Evolutionary conservation across 176 grass and related monocot species (phyloP), one percentile per base, ranked within the genome.

Genomic region (Ananas comosus): DNA sequence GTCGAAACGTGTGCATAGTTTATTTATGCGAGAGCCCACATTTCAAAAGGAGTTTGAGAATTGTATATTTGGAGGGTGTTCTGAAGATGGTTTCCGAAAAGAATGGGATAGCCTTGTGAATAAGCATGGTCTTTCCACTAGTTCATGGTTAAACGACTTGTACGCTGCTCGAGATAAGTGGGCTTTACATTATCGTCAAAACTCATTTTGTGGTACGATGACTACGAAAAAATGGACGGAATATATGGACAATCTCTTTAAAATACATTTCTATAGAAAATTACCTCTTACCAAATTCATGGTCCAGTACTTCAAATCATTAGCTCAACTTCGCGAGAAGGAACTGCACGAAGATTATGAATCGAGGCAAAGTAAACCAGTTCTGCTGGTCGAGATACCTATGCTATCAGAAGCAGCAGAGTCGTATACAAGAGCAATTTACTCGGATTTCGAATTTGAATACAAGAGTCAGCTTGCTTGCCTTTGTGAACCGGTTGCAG

Each of bases 401-500:
- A 75, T 85, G 77, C 61, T 85, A 57, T 24, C 66, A 66, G 76
- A 85, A 74, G 82, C 72, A 57, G 82, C 82, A 27, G 57, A 80
- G 75, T 80, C 71, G 11, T 85, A 85, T 64, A 85, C 76, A 12
- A 68, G 51, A 11, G 76, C 33, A 14, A 13, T 85, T 16, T 85
- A 80, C 69, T 18, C 53, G 50, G 76, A 80, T 71, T 85, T 85
- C 71, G 76, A 85, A 50, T 64, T 75, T 22, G 82, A 79, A 47
- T 85, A 85, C 71, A 85, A 85, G 66, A 85, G 76, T 58, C 82
- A 85, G 71, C 76, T 85, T 13, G 72, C 76, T 56, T 84, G 82
- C n/a, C 22, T 80, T 12, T 85, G 82, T 70, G 82, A 85, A 64
- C 68, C 71, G 42, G 9, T 85, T 64, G 57, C 57, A 10, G 33